phyloP scores from a whole-genome alignment of 768 basidiomycete species.

The Termitomyces sp. region DNA sequence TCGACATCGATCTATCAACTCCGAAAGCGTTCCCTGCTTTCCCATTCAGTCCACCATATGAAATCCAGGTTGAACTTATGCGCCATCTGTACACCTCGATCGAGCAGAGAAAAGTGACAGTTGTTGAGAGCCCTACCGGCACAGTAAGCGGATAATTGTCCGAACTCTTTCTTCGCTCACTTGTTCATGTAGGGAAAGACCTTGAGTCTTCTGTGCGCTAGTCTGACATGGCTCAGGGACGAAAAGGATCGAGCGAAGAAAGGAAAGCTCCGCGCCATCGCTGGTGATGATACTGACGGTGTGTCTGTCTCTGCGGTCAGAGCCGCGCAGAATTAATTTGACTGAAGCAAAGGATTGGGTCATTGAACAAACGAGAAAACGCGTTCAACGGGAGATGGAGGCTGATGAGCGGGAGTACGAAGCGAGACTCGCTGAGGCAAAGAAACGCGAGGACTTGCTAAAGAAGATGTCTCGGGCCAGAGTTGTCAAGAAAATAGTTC shows the following conservation, averaged over 20 bases:
- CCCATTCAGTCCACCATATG: conserved; percentile 79
- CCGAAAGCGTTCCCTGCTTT: conserved; percentile 74
- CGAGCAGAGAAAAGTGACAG: conserved; percentile 69
- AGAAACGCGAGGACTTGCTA: conserved; percentile 59
- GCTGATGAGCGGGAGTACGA: conserved; percentile 63
- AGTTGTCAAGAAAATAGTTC: conserved; percentile 59
- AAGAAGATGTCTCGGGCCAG: conserved; percentile 51
- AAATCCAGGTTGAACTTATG: conserved; percentile 87
- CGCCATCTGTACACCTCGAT: conserved; percentile 78
- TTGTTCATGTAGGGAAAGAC: conserved; percentile 70
- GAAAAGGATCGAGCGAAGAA: conserved; percentile 66
- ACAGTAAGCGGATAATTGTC: conserved; percentile 48
- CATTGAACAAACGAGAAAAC: conserved; percentile 62
- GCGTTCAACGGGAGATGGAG: conserved; percentile 64
- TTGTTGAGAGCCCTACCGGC: conserved; percentile 88
- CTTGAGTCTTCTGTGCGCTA: conserved; percentile 70
- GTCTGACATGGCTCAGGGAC: conserved; percentile 72
- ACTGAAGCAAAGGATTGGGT: conserved; percentile 73
- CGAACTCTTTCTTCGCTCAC: neutral
- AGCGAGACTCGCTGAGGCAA: conserved; percentile 52
- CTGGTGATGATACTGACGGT: conserved; percentile 31
- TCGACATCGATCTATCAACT: conserved; percentile 47
- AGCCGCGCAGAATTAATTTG: neutral
- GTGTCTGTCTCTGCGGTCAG: conserved; percentile 3
- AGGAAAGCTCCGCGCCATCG: conserved; percentile 49